Evolutionary conservation across 2,329 filamentous ascomycete species (phyloP), one percentile per base, ranked within the genome.

Genomic region (Colletotrichum sp.): DNA sequence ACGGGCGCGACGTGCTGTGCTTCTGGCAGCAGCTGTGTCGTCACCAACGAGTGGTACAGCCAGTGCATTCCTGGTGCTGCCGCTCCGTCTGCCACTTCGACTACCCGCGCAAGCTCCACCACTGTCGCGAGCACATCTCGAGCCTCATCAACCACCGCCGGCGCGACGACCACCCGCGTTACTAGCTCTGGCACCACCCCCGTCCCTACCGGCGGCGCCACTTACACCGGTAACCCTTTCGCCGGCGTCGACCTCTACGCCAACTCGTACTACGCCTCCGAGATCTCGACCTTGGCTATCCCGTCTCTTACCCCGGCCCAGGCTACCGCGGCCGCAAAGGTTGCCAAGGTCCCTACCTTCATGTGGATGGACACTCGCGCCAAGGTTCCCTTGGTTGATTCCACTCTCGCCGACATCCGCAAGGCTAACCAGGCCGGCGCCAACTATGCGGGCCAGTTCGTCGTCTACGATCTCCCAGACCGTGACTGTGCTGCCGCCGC

Each of bases 221-320:
- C 83, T 55, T 87, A 85, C 78, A 82, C 87, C 16, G 91, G 91
- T n/a, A 91, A 91, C 83, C 89, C 89, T 16, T 91, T 89, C 81
- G 75, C 80, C 13, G 88, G 86, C 18, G 87, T 90, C 66, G 81
- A 85, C 66, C 83, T 88, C 79, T 90, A 88, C 85, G 87, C 89
- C 80, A 91, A 91, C 82, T 82, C 81, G 71, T 90, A 87, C 84
- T 91, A 91, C 79, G 84, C 87, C n/a, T 88, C 87, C 21, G 89
- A 91, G 81, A 85, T 91, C 72, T 85, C 86, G 71, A 87, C 81
- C 43, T 83, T 88, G 21, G 93, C 93, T 9, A 89, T 94, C 24
- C 92, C 93, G 10, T 90, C 89, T 18, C 83, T 95, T 75, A 89
- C 89, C 12, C 87, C 89, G 6, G 86, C 90, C 28, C 84, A 89